Conservation (phyloP, 2,329 filamentous ascomycete genomes). For the Capronia americana region DNA sequence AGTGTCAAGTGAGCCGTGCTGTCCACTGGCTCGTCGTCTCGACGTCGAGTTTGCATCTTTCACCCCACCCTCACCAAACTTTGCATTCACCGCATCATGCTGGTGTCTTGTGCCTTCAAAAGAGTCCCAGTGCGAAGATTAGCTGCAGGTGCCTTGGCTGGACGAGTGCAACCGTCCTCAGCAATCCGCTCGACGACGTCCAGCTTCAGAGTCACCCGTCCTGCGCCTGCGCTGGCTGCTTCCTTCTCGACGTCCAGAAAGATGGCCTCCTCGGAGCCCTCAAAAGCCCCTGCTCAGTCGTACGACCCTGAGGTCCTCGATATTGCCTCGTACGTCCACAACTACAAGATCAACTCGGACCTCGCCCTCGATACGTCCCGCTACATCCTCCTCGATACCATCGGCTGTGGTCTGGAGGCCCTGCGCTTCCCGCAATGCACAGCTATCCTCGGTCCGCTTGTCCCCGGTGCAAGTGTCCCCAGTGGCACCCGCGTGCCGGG, state of each 20-base stretch:
- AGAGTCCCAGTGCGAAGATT: slow-evolving; percentile 37
- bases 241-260: slow-evolving; percentile 53
- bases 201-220: slow-evolving; percentile 22
- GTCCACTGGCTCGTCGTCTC: not conserved
- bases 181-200: slow-evolving; percentile 26
- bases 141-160: slow-evolving; percentile 37
- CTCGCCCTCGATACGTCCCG: slow-evolving; percentile 95
- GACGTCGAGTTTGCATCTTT: not conserved
- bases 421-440: slow-evolving; percentile 95
- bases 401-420: slow-evolving; percentile 95
- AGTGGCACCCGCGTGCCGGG: slow-evolving; percentile 91
- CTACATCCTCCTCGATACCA: slow-evolving; percentile 94
- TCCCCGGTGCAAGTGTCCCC: slow-evolving; percentile 87
- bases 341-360: slow-evolving; percentile 87
- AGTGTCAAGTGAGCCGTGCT: not conserved
- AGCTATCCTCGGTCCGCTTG: slow-evolving; percentile 90
- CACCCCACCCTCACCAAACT: slow-evolving; percentile 1
- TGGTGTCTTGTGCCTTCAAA: slow-evolving; percentile 36
- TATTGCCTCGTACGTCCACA: slow-evolving; percentile 93
- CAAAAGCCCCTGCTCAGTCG: slow-evolving; percentile 53
- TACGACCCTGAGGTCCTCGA: slow-evolving; percentile 95
- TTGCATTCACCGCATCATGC: slow-evolving; percentile 29
- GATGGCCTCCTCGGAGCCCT: slow-evolving; percentile 48
- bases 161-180: slow-evolving; percentile 32
- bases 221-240: slow-evolving; percentile 34